Evolutionary conservation across 2,329 filamentous ascomycete species (phyloP).

Genomic region (Penicillium freii): DNA sequence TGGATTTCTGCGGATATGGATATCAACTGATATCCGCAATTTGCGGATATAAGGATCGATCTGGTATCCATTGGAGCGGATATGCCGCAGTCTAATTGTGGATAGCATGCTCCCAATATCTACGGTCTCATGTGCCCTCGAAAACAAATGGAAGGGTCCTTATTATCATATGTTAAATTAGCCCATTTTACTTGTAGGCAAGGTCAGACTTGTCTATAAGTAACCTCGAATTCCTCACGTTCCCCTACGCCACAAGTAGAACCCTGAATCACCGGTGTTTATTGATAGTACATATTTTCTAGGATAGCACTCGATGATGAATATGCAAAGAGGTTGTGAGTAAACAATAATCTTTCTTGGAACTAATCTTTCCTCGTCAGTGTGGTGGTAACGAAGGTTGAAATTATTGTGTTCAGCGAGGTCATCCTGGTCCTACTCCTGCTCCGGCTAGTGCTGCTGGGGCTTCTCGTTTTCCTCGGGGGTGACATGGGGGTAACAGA

Average conservation of each 20-base stretch:
- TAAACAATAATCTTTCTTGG: accelerated
- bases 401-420: neutral
- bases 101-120: neutral
- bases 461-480: too few species aligned
- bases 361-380: too few species aligned
- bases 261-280: neutral
- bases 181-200: too few species aligned
- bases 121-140: neutral
- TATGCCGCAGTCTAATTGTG: too few species aligned
- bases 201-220: too few species aligned
- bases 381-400: neutral
- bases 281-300: neutral
- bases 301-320: neutral
- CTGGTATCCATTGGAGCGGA: too few species aligned
- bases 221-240: neutral
- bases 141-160: neutral
- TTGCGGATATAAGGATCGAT: too few species aligned
- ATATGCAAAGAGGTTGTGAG: neutral
- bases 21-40: too few species aligned
- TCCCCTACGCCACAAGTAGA: neutral
- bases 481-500: too few species aligned
- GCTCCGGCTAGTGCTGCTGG: too few species aligned
- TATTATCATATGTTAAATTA: neutral
- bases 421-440: too few species aligned
- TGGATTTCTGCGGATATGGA: too few species aligned